Percentiles rank a stretch among this genome's conserved stretches.
phyloP scores from a whole-genome alignment of 1,284 basidiomycete genomes.

The Apiotrichum sp. region DNA sequence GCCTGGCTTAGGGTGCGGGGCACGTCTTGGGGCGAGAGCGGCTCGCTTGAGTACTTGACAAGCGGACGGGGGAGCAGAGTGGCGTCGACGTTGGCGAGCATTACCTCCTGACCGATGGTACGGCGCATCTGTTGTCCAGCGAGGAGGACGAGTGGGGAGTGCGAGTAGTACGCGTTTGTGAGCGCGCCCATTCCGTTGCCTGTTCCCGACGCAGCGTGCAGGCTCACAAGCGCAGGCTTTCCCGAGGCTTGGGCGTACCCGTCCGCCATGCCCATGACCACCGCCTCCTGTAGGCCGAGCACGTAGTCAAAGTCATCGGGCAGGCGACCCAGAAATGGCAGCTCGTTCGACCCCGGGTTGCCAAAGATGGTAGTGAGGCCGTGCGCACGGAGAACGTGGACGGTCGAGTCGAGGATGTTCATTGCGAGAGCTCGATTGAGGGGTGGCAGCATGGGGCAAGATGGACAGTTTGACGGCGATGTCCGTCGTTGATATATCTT shows the following conservation, averaged over 20 bases:
- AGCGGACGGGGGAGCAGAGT: conserved; percentile 4
- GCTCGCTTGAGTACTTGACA: conserved; percentile 9
- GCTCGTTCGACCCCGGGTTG: conserved; percentile 16
- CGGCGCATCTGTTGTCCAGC: conserved; percentile 14
- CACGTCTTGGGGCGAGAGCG: conserved; percentile 7
- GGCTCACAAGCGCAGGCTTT: conserved; percentile 1
- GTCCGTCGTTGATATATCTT: no score
- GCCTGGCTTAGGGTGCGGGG: conserved; percentile 9
- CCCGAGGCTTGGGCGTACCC: conserved; percentile 9
- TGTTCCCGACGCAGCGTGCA: conserved; percentile 11
- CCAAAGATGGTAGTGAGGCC: conserved; percentile 12
- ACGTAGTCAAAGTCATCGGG: conserved; percentile 12
- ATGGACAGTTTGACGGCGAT: no score
- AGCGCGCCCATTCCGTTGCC: conserved; percentile 16
- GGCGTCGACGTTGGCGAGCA: conserved; percentile 13
- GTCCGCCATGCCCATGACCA: conserved; percentile 12
- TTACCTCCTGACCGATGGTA: conserved; percentile 14
- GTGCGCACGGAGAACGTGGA: conserved; percentile 5
- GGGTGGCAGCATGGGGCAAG: no score
- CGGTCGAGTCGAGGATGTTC: conserved; percentile 1
- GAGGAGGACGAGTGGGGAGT: conserved; percentile 13
- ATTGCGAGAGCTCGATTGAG: no score
- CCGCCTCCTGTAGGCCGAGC: conserved; percentile 12
- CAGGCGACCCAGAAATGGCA: conserved; percentile 12
- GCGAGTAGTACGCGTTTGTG: conserved; percentile 10